A percentile compares a stretch with the other conserved stretches of the same genome.
Evolutionary conservation across 2,329 filamentous ascomycete species (phyloP).

Genomic region (Aspergillus sp.): DNA sequence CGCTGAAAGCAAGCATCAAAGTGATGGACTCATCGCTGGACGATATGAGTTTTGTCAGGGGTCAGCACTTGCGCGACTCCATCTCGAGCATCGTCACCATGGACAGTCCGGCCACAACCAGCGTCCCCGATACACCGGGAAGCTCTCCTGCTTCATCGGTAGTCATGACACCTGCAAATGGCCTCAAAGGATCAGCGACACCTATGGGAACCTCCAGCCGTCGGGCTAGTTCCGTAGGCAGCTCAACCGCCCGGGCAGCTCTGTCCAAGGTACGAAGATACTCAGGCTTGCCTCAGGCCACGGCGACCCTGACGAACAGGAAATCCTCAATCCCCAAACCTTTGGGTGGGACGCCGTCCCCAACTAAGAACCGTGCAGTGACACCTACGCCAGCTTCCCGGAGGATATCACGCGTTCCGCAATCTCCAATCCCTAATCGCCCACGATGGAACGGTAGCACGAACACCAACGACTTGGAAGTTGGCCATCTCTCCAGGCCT

Average conservation of each 20-base stretch:
- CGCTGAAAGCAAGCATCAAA: slow-evolving; percentile 69
- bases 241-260: slow-evolving; percentile 31
- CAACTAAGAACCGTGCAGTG: slow-evolving; percentile 40
- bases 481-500: slow-evolving; percentile 65
- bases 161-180: slow-evolving; percentile 49
- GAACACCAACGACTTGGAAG: slow-evolving; percentile 59
- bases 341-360: slow-evolving; percentile 29
- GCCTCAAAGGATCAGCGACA: slow-evolving; percentile 43
- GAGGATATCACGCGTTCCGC: slow-evolving; percentile 38
- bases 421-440: slow-evolving; percentile 47
- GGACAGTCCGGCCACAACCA: slow-evolving; percentile 67
- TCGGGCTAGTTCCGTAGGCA: slow-evolving; percentile 42
- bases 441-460: slow-evolving; percentile 70
- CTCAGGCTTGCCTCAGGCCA: slow-evolving; percentile 43
- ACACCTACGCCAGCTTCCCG: slow-evolving; percentile 47
- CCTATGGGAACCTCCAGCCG: slow-evolving; percentile 43
- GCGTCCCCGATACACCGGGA: slow-evolving; percentile 65
- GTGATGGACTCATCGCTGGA: slow-evolving; percentile 73
- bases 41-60: slow-evolving; percentile 58
- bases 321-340: slow-evolving; percentile 36
- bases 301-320: slow-evolving; percentile 21
- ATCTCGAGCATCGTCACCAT: slow-evolving; percentile 88
- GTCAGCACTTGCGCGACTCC: slow-evolving; percentile 80
- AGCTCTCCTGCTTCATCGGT: slow-evolving; percentile 65
- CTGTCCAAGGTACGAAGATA: slow-evolving; percentile 40